Evolutionary conservation across 768 basidiomycete genomes (phyloP).

Genomic region (Lactarius trivialis): DNA sequence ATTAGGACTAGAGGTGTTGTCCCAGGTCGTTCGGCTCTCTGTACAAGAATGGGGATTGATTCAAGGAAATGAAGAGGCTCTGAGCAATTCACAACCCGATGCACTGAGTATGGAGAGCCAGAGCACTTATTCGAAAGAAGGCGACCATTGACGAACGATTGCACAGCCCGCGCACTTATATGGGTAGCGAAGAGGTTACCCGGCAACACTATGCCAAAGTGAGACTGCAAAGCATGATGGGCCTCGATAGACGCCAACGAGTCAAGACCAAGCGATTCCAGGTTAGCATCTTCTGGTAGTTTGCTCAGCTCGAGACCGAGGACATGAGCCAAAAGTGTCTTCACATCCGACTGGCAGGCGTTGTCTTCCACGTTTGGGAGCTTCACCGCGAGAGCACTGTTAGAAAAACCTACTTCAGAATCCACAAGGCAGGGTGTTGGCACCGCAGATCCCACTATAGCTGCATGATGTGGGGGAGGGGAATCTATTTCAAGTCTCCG

Average conservation of each 20-base stretch:
- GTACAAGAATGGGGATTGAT: slow-evolving; percentile 34
- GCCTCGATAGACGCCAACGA: slow-evolving; percentile 61
- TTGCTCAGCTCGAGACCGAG: slow-evolving; percentile 34
- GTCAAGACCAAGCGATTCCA: slow-evolving; percentile 52
- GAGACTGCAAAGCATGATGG: slow-evolving; percentile 40
- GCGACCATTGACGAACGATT: slow-evolving; percentile 27
- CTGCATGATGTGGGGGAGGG: neutral
- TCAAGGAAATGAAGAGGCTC: slow-evolving; percentile 22
- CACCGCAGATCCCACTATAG: neutral
- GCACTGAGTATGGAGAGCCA: neutral
- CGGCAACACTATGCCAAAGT: slow-evolving; percentile 40
- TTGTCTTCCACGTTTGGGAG: slow-evolving; percentile 14
- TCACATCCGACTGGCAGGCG: slow-evolving; percentile 27
- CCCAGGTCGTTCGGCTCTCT: slow-evolving; percentile 26
- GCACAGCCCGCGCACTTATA: slow-evolving; percentile 37
- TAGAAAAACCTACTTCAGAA: neutral
- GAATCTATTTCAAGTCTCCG: neutral
- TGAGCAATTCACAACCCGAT: neutral
- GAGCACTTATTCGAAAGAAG: neutral
- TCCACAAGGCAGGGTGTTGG: neutral
- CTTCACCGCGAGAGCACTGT: slow-evolving; percentile 1
- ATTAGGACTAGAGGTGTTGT: slow-evolving; percentile 51
- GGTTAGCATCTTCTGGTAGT: slow-evolving; percentile 40
- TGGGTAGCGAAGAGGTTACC: slow-evolving; percentile 36
- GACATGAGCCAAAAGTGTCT: slow-evolving; percentile 38